Evolutionary conservation across 352 stramenopile species (phyloP), one percentile per base, ranked within the genome.

Genomic region (Phytophthora aleatoria): DNA sequence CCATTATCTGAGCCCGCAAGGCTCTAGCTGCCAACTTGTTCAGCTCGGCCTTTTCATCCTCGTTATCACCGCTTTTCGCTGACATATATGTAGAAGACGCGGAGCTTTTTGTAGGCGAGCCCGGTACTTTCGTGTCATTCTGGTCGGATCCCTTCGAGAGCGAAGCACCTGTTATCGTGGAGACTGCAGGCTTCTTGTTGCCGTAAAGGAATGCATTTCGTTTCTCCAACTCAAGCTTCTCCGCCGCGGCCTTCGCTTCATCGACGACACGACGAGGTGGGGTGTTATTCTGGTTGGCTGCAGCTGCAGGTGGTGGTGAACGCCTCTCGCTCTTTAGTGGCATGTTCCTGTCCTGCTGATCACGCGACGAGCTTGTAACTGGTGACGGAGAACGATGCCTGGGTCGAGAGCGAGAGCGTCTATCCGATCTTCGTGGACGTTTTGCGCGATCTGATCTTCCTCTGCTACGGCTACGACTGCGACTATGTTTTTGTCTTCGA

Each of bases 1-100:
- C 87, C 74, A 89, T 84, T 81, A 94, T 96, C 30, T 96, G 87
- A 13, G 87, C 87, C 16, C 84, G 73, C 35, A 96, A 69, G 0
- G 87, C 87, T 59, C 76, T 84, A 7, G 87, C 87, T 27, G 87
- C 87, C 2, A 96, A 60, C 52, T 92, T 94, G 67, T 96, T 96
- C 3, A 96, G 59, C 30, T 91, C 81, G 5, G 77, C 56, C 1
- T 71, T 74, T 15, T 71, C 74, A 5, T 80, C 66, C 30, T 67
- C 44, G 28, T 66, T 67, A 13, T 36, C 33, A 15, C 7, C 5
- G 28, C 28, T 53, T 42, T 36, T 57, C 15, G 50, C 3, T 42
- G 36, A 57, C 1, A 57, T 42, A 20, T 20, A 20, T 20, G 20
- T 20, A 43, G 30, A 16, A 33, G 60, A 57, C 35, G 44, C 16